These are phyloP conservation scores for Neurospora sp. DNA, from an alignment of 495 filamentous ascomycete species.

Conservation along the genomic window DNA sequence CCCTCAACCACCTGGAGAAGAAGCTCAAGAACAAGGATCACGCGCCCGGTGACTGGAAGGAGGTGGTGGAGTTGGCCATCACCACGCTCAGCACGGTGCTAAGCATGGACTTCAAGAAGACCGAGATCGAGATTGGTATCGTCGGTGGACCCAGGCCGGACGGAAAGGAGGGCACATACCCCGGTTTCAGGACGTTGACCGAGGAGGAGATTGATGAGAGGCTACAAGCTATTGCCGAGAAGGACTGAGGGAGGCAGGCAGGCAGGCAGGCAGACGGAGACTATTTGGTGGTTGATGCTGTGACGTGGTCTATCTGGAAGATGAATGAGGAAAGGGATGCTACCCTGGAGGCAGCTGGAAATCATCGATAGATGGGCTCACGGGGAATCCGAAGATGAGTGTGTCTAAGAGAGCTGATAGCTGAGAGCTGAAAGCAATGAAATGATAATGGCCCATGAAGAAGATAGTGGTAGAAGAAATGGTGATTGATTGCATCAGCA, in stretches of 20 bases:
- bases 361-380: background rate
- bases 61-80: slow-evolving; percentile 94
- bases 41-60: slow-evolving; percentile 89
- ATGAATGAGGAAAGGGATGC: slow-evolving; percentile 9
- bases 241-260: slow-evolving; percentile 54
- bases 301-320: slow-evolving; percentile 6
- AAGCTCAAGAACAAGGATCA: slow-evolving; percentile 99
- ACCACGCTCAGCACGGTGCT: slow-evolving; percentile 88
- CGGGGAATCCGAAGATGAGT: background rate
- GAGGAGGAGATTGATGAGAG: slow-evolving; percentile 98
- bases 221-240: slow-evolving; percentile 94
- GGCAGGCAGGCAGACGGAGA: background rate
- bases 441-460: background rate
- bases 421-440: background rate
- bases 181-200: slow-evolving; percentile 77
- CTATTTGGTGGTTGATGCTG: background rate
- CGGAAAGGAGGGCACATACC: slow-evolving; percentile 67
- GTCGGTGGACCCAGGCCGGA: slow-evolving; percentile 74
- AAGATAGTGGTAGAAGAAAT: background rate
- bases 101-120: slow-evolving; percentile 99
- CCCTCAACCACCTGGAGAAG: slow-evolving; percentile 95
- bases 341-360: slow-evolving; percentile 1
- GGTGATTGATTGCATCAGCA: background rate
- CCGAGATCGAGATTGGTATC: slow-evolving; percentile 94
- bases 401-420: background rate